These are phyloP conservation scores for Trichoderma oligosporum DNA, from an alignment of 2,329 filamentous ascomycete genomes.

Conservation along the genomic window DNA sequence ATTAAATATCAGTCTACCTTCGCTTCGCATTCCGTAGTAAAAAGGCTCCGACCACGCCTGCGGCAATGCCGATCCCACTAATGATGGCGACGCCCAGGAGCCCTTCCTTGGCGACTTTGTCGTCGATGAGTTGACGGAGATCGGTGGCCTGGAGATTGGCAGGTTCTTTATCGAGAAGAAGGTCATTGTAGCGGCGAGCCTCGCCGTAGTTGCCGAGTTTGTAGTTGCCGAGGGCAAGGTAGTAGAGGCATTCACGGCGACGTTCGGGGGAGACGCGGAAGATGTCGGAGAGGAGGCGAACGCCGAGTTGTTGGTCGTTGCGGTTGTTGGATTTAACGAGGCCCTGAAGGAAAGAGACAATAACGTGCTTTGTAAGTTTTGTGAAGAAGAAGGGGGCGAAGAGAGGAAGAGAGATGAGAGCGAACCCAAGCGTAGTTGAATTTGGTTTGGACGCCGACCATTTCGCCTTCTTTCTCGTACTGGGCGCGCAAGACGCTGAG, in stretches of 20 bases:
- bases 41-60: slow-evolving; percentile 87
- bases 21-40: slow-evolving; percentile 72
- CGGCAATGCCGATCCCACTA: slow-evolving; percentile 85
- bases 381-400: background rate
- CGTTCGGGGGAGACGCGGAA: slow-evolving; percentile 91
- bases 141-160: slow-evolving; percentile 87
- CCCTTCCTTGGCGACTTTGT: slow-evolving; percentile 93
- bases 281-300: slow-evolving; percentile 91
- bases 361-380: background rate
- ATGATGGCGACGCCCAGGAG: slow-evolving; percentile 92
- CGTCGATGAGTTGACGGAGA: slow-evolving; percentile 83
- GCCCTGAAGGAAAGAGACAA: slow-evolving; percentile 55
- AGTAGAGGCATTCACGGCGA: slow-evolving; percentile 95
- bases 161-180: slow-evolving; percentile 85
- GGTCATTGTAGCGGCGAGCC: slow-evolving; percentile 89
- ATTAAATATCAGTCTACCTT: slow-evolving; percentile 34
- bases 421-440: slow-evolving; percentile 99
- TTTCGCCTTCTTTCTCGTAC: slow-evolving; percentile 96
- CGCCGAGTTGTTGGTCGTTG: slow-evolving; percentile 86
- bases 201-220: slow-evolving; percentile 98
- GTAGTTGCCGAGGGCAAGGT: slow-evolving; percentile 94
- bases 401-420: background rate
- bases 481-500: slow-evolving; percentile 88
- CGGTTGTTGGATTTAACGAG: slow-evolving; percentile 88
- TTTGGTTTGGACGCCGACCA: slow-evolving; percentile 95